Conservation (phyloP, 345 rosid genomes). For the Orychophragmus violaceus region DNA sequence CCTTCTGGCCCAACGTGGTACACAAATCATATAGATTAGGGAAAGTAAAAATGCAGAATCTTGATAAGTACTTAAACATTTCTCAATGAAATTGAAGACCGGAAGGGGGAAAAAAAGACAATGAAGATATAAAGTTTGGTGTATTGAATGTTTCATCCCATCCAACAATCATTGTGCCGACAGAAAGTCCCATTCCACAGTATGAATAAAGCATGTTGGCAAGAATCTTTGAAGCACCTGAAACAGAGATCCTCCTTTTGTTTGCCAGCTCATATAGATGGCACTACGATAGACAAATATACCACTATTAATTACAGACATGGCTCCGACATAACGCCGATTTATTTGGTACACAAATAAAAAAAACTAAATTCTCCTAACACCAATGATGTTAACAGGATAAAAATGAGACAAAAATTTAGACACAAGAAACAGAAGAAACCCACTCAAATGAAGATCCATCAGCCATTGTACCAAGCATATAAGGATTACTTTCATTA, state of each 20-base stretch:
- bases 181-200: slow-evolving; percentile 96
- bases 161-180: slow-evolving; percentile 98
- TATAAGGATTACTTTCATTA: too few relatives aligned
- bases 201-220: too few relatives aligned
- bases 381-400: too few relatives aligned
- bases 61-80: not conserved
- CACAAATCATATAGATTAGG: slow-evolving; percentile 38
- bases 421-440: not conserved
- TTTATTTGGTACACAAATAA: not conserved
- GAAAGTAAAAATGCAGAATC: not conserved
- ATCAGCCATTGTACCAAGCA: slow-evolving; percentile 93
- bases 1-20: slow-evolving; percentile 84
- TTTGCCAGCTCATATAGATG: too few relatives aligned
- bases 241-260: too few relatives aligned
- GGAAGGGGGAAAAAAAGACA: too few relatives aligned
- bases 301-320: not conserved
- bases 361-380: not conserved
- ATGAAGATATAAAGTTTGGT: not conserved
- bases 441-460: slow-evolving; percentile 27
- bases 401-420: too few relatives aligned
- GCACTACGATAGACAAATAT: slow-evolving; percentile 41
- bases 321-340: not conserved
- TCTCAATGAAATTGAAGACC: too few relatives aligned
- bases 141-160: slow-evolving; percentile 86
- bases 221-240: too few relatives aligned